Evolutionary conservation across 192 early-diverging fungal genomes (phyloP).

Genomic region (Spinellus fusiger): DNA sequence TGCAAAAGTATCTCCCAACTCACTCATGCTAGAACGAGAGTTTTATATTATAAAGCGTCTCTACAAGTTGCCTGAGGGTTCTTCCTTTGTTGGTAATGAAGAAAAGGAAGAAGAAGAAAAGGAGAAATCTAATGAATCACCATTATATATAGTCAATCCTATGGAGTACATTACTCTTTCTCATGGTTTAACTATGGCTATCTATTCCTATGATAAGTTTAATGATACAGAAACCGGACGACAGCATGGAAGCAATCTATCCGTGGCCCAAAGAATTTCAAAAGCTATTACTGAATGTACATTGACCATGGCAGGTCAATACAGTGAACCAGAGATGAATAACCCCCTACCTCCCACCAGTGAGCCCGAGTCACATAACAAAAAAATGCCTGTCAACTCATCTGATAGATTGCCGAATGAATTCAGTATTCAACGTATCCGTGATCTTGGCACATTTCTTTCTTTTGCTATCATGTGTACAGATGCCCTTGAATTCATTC

Average conservation of each 20-base stretch:
- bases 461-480: conserved; percentile 26
- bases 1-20: conserved; percentile 25
- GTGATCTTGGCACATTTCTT: conserved; percentile 25
- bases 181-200: too few relatives aligned
- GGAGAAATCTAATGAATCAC: not conserved
- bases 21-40: conserved; percentile 23
- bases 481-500: conserved; percentile 28
- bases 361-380: conserved; percentile 5
- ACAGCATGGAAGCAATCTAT: too few relatives aligned
- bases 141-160: not conserved
- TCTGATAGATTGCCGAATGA: not conserved
- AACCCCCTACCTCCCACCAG: too few relatives aligned
- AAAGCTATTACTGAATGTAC: too few relatives aligned
- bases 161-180: too few relatives aligned
- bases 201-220: not conserved
- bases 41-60: conserved; percentile 22
- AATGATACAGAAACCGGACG: too few relatives aligned
- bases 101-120: not conserved
- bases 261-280: too few relatives aligned
- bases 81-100: conserved; percentile 22
- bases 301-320: too few relatives aligned
- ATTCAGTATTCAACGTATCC: not conserved
- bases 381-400: not conserved
- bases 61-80: conserved; percentile 19
- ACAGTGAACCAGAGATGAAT: too few relatives aligned